Percentiles rank a stretch among this genome's conserved stretches.
phyloP scores from a whole-genome alignment of 768 basidiomycete genomes.

The Xerocomellus intermedius region DNA sequence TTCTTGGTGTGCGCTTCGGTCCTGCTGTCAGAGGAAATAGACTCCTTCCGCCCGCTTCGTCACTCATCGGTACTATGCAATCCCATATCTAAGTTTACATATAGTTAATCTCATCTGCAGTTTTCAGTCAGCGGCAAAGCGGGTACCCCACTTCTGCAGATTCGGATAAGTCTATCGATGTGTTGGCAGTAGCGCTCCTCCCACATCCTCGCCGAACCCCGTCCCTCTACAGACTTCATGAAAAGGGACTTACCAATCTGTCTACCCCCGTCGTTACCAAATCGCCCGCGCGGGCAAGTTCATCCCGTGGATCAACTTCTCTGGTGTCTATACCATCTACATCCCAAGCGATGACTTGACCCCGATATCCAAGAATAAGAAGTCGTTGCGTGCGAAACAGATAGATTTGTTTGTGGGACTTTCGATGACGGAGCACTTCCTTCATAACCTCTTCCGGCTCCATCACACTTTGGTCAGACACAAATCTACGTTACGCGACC shows the following conservation, averaged over 20 bases:
- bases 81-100: too few species aligned
- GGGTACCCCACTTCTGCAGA: neutral
- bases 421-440: neutral
- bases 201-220: constrained; percentile 39
- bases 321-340: constrained; percentile 41
- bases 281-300: constrained; percentile 36
- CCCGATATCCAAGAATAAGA: neutral
- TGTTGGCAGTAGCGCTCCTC: too few species aligned
- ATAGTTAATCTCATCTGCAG: too few species aligned
- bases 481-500: constrained; percentile 18
- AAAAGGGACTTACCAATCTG: constrained; percentile 44
- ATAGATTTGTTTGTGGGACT: neutral
- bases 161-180: too few species aligned
- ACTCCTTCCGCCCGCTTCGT: too few species aligned
- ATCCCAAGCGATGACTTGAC: constrained; percentile 33
- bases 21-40: too few species aligned
- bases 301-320: constrained; percentile 46
- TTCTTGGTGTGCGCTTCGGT: too few species aligned
- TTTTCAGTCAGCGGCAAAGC: too few species aligned
- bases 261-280: constrained; percentile 34
- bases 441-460: neutral
- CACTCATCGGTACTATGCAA: too few species aligned
- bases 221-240: constrained; percentile 43
- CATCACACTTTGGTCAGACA: neutral
- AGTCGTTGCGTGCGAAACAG: neutral